phyloP scores from a whole-genome alignment of 495 filamentous ascomycete species.

The Tuber calosporum region DNA sequence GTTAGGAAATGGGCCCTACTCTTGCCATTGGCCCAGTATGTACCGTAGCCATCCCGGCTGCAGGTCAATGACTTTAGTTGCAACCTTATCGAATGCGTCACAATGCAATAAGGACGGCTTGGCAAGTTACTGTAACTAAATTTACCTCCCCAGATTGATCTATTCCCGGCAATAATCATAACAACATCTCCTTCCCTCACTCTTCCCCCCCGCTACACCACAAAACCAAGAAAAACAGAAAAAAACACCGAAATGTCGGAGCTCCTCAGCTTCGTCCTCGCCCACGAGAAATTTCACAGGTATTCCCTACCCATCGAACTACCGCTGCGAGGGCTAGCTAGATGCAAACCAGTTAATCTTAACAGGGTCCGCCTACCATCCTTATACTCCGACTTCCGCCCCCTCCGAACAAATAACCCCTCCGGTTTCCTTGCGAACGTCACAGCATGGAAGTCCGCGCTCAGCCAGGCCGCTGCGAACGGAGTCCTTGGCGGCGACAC shows the following conservation, averaged over 20 bases:
- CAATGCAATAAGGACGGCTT: not conserved
- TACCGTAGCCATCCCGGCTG: not conserved
- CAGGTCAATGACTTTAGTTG: not conserved
- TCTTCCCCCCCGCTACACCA: not conserved
- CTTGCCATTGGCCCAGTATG: not conserved
- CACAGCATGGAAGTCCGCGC: slow-evolving; percentile 69
- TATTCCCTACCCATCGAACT: slow-evolving; percentile 8
- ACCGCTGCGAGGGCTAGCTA: not conserved
- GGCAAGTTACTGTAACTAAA: not conserved
- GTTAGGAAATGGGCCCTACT: not conserved
- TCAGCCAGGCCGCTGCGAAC: slow-evolving; percentile 58
- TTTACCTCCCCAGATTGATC: not conserved
- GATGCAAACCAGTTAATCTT: slow-evolving; percentile 4
- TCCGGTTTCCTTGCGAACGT: slow-evolving; percentile 85
- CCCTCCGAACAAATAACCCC: slow-evolving; percentile 72
- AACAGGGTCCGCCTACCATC: slow-evolving; percentile 74
- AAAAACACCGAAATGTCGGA: not conserved
- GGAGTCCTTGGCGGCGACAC: slow-evolving; percentile 54
- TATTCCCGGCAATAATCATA: not conserved
- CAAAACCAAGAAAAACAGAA: not conserved
- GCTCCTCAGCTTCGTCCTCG: slow-evolving; percentile 30
- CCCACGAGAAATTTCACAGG: slow-evolving; percentile 32
- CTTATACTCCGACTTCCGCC: slow-evolving; percentile 86
- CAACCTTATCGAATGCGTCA: not conserved
- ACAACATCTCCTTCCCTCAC: not conserved